Conservation (phyloP, 345 rosid species). For the Salix udensis region DNA sequence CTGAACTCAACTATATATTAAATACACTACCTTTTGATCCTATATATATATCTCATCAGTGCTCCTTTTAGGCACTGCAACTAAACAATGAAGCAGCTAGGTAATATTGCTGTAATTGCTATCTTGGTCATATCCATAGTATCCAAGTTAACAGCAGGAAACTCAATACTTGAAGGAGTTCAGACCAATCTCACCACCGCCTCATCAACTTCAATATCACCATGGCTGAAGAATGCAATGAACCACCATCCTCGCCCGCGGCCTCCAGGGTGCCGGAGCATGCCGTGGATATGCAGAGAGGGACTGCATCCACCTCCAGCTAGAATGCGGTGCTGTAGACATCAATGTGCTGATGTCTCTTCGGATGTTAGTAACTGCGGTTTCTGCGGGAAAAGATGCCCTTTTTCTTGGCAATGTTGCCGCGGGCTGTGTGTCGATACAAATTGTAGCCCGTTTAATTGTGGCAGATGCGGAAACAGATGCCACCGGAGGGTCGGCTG, state of each 20-base stretch:
- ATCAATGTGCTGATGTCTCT: constrained; percentile 46
- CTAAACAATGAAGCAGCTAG: constrained; percentile 17
- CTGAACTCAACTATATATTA: neutral
- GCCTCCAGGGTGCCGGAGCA: constrained; percentile 30
- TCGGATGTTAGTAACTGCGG: constrained; percentile 48
- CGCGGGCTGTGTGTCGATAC: constrained; percentile 38
- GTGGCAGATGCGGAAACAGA: constrained; percentile 45
- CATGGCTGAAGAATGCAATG: constrained; percentile 35
- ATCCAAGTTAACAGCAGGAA: constrained; percentile 6
- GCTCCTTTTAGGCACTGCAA: neutral
- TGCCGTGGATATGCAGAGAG: constrained; percentile 42
- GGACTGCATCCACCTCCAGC: constrained; percentile 17
- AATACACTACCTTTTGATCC: neutral
- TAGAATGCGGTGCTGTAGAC: constrained; percentile 43
- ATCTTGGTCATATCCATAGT: constrained; percentile 7
- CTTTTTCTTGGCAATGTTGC: constrained; percentile 49
- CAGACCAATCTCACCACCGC: constrained; percentile 5
- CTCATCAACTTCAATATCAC: constrained; percentile 21
- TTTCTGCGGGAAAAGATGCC: constrained; percentile 38
- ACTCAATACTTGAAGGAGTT: neutral
- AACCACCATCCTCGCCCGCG: constrained; percentile 12
- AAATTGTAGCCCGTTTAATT: constrained; percentile 27
- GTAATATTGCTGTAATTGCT: neutral
- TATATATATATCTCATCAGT: neutral
- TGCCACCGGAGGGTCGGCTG: constrained; percentile 38